Percentiles rank a stretch among this genome's conserved stretches.
phyloP scores from a whole-genome alignment of 108 stramenopile genomes.

The Discostella pseudostelligera region DNA sequence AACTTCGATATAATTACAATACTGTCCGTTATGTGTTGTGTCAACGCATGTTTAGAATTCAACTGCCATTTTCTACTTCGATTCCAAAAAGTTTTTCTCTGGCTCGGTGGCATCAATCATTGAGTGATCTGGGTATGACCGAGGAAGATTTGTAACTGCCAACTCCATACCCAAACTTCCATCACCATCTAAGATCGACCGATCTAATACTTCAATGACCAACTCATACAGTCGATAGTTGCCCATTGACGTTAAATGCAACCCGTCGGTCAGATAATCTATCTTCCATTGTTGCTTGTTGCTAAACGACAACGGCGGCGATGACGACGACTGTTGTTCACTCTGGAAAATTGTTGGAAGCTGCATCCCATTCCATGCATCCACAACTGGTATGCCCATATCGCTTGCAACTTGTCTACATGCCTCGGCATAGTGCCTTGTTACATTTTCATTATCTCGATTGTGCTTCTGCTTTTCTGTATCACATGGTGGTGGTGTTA shows the following conservation, averaged over 20 bases:
- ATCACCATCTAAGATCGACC: not conserved
- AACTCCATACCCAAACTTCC: slow-evolving; percentile 19
- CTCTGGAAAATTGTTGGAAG: slow-evolving; percentile 14
- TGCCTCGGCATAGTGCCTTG: slow-evolving; percentile 54
- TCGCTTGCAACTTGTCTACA: slow-evolving; percentile 49
- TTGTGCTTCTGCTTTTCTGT: slow-evolving; percentile 53
- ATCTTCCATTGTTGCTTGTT: slow-evolving; percentile 16
- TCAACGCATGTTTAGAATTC: too few relatives aligned
- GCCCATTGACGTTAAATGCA: slow-evolving; percentile 68
- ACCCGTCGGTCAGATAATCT: slow-evolving; percentile 60
- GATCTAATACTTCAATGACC: slow-evolving; percentile 30
- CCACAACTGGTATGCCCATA: slow-evolving; percentile 44
- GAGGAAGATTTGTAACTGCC: slow-evolving; percentile 14
- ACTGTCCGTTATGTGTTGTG: too few relatives aligned
- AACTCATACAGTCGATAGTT: slow-evolving; percentile 48
- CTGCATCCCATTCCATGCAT: slow-evolving; percentile 57
- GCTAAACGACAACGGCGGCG: slow-evolving; percentile 25
- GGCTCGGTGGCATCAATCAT: slow-evolving; percentile 26
- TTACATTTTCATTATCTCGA: slow-evolving; percentile 61
- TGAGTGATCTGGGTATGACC: slow-evolving; percentile 34
- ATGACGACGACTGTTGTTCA: slow-evolving; percentile 18
- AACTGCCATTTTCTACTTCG: too few relatives aligned
- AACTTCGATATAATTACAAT: too few relatives aligned
- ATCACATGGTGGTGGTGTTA: slow-evolving; percentile 78
- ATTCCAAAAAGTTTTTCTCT: slow-evolving; percentile 2